Evolutionary conservation across 805 yeast genomes (phyloP).

Genomic region (Zygosaccharomyces siamensis): DNA sequence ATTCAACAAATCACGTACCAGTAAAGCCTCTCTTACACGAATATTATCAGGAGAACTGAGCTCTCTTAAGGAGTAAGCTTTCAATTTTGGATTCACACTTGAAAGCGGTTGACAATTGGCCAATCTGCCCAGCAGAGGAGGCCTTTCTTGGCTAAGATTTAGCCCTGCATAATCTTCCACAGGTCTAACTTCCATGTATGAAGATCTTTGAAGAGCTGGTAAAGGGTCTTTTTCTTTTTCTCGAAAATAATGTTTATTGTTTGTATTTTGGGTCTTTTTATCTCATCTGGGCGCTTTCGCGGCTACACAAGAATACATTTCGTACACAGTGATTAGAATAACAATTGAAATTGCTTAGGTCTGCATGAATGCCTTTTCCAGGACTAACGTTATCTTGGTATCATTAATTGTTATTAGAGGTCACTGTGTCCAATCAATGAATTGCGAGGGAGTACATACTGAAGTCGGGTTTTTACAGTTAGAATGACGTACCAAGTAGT

Average conservation of each 20-base stretch:
- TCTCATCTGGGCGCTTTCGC: conserved; percentile 6
- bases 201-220: background rate
- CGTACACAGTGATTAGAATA: background rate
- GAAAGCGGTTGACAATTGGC: conserved; percentile 37
- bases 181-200: conserved; percentile 21
- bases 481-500: too few relatives aligned
- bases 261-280: conserved; percentile 8
- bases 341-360: background rate
- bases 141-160: conserved; percentile 8
- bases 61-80: conserved; percentile 43
- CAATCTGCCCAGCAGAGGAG: conserved; percentile 28
- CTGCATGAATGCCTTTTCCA: background rate
- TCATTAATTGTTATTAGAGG: too few relatives aligned
- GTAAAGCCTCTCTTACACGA: conserved; percentile 66
- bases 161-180: conserved; percentile 29
- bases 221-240: background rate
- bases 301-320: conserved; percentile 5
- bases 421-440: too few relatives aligned
- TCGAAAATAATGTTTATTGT: background rate
- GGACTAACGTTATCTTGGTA: background rate
- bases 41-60: conserved; percentile 35
- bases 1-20: conserved; percentile 63
- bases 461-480: too few relatives aligned
- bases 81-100: conserved; percentile 32
- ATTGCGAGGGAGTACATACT: background rate